Evolutionary conservation across 768 basidiomycete genomes (phyloP).

Genomic region (Grammothele lineata): DNA sequence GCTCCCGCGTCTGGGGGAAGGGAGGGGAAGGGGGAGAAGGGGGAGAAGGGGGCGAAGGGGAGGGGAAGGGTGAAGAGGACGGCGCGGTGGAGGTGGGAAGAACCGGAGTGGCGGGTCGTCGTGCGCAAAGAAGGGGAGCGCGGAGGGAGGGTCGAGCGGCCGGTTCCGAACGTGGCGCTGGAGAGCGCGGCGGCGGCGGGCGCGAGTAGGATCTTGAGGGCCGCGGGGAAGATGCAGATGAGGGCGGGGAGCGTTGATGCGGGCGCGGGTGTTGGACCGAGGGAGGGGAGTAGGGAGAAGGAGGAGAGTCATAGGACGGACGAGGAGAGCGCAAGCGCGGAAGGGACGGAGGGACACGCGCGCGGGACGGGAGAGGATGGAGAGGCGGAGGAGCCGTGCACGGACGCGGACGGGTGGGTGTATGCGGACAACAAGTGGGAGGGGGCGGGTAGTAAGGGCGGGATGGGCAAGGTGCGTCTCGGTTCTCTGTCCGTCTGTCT

Average conservation of each 20-base stretch:
- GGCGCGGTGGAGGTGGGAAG: conserved; percentile 87
- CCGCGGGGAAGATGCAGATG: conserved; percentile 41
- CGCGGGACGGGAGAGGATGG: conserved; percentile 21
- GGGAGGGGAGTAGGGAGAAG: conserved; percentile 34
- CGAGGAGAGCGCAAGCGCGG: conserved; percentile 3
- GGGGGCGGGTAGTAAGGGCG: conserved; percentile 63
- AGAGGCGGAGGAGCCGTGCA: conserved; percentile 50
- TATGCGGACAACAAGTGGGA: conserved; percentile 98
- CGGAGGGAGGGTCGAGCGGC: conserved; percentile 48
- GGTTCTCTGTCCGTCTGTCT: background rate
- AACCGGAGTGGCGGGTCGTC: conserved; percentile 84
- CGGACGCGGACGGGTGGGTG: conserved; percentile 89
- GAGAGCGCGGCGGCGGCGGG: conserved; percentile 32
- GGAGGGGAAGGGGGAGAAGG: conserved; percentile 48
- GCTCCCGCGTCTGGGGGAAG: conserved; percentile 19
- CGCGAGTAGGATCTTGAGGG: conserved; percentile 41
- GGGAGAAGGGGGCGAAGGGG: conserved; percentile 22
- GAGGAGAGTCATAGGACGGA: conserved; percentile 7
- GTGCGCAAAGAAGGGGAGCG: conserved; percentile 48
- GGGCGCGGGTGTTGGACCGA: conserved; percentile 8
- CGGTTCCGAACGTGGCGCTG: conserved; percentile 49
- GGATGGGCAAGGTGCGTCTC: conserved; percentile 70
- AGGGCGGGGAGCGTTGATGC: conserved; percentile 35
- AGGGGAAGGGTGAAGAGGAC: conserved; percentile 54
- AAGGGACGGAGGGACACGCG: background rate